Evolutionary conservation across 257 asterid genomes (phyloP), one percentile per base, ranked within the genome.

Genomic region (Lavandula angustifolia): DNA sequence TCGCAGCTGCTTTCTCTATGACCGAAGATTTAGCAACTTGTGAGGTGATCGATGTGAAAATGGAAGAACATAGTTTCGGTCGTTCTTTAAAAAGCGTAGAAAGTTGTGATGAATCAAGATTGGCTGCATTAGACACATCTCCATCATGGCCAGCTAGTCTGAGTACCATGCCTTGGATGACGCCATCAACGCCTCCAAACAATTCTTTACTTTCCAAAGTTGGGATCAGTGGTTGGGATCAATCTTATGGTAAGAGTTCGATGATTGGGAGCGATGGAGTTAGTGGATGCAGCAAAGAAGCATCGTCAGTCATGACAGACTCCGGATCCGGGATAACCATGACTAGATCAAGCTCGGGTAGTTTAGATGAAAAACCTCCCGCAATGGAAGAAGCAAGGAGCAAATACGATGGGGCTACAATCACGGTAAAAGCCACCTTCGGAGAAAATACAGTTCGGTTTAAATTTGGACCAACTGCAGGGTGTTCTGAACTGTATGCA

Each of bases 361-460:
- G 81, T 58, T 75, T 66, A 54, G 74, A 52, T 10, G 77, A 79
- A 27, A 67, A 16, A 37, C 48, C 75, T 32, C 67, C 58, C 10
- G 8, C 48, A 9, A 78, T 50, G 58, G 27, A 16, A 5, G 74
- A 68, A 32, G 13, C 68, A 22, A 60, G 29, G 46, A 64, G 2
- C 62, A 81, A 64, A 18, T 85, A 72, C 9, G 55, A 72, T 46
- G 75, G 76, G 16, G 43, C 80, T 22, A 85, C 66, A 68, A 79
- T 89, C 18, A 76, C 81, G 0, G 74, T 80, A 29, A 87, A 89
- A 78, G 91, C 89, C 47, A 74, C 77, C 5, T 81, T 83, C 50
- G 75, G 76, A 49, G 91, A 77, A 52, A 84, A 89, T 13, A 82
- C 76, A 0, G 62, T 83, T n/a, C 80, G 97, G 9, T 89, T 87